Percentiles rank a stretch among this genome's conserved stretches.
phyloP scores from a whole-genome alignment of 306 rosid species.

The Cucumis melo region DNA sequence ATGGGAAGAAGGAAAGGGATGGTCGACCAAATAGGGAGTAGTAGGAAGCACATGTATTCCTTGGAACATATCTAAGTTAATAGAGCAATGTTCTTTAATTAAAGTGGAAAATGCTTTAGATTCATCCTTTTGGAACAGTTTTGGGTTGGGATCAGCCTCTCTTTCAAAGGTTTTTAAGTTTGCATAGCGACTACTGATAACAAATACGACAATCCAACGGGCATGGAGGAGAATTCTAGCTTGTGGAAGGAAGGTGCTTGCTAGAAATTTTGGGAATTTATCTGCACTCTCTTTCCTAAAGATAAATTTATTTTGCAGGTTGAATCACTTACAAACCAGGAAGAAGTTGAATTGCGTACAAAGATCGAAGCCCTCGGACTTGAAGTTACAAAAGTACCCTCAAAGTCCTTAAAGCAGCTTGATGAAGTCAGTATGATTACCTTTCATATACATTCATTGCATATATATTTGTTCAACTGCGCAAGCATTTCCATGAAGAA shows the following conservation, averaged over 20 bases:
- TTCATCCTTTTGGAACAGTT: background rate
- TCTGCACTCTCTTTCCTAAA: constrained; percentile 1
- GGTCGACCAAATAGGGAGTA: background rate
- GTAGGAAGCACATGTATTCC: background rate
- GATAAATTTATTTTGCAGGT: constrained; percentile 33
- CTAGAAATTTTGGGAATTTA: background rate
- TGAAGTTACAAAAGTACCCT: constrained; percentile 84
- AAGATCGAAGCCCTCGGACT: constrained; percentile 89
- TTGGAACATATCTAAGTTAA: background rate
- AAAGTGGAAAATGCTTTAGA: background rate
- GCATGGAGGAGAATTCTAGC: background rate
- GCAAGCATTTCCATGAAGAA: background rate
- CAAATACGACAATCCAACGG: background rate
- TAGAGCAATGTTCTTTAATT: background rate
- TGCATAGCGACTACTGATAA: background rate
- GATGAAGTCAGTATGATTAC: constrained; percentile 41
- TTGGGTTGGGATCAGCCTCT: background rate
- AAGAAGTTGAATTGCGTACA: constrained; percentile 83
- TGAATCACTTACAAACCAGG: constrained; percentile 72
- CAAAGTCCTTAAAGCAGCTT: constrained; percentile 42
- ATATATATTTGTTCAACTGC: background rate
- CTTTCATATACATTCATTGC: background rate
- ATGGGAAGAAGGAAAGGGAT: background rate
- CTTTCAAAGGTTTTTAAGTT: background rate
- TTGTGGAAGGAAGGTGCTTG: background rate